Conservation (phyloP, 163 green algal genomes). For the Chloromonas sp. region DNA sequence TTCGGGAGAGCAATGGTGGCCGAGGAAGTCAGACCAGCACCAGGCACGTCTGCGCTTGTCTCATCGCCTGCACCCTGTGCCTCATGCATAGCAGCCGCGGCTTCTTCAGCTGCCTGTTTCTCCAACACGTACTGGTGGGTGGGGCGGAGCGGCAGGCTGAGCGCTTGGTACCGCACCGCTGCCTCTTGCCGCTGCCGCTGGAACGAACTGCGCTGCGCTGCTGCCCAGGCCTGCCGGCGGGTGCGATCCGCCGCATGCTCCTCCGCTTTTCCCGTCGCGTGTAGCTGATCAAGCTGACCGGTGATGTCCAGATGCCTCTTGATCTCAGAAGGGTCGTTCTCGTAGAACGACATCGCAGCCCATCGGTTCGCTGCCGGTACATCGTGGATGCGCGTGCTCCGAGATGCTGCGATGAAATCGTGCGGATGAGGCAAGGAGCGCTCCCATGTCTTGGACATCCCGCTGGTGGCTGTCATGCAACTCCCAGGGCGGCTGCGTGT, state of each 20-base stretch:
- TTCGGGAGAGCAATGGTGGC: not conserved
- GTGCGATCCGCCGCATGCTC: conserved; percentile 12
- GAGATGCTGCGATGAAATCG: conserved; percentile 19
- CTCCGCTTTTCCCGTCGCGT: conserved; percentile 1
- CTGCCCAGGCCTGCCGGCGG: conserved; percentile 24
- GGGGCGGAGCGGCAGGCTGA: conserved; percentile 20
- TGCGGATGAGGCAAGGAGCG: conserved; percentile 4
- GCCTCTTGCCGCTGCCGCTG: conserved; percentile 30
- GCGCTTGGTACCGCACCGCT: conserved; percentile 16
- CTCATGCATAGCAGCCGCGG: not conserved
- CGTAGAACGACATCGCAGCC: conserved; percentile 27
- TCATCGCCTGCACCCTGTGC: not conserved
- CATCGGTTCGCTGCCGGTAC: conserved; percentile 21
- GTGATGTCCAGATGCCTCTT: conserved; percentile 18
- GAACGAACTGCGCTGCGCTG: conserved; percentile 33
- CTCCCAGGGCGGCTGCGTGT: not conserved
- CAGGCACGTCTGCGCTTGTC: not conserved
- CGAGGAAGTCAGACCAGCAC: too few species aligned
- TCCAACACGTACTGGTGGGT: conserved; percentile 1
- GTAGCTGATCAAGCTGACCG: conserved; percentile 9
- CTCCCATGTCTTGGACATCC: conserved; percentile 11
- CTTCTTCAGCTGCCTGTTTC: not conserved
- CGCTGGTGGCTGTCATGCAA: not conserved
- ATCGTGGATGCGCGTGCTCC: conserved; percentile 21
- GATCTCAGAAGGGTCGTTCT: conserved; percentile 26